phyloP scores from a whole-genome alignment of 2,329 filamentous ascomycete species.

The Penicillium polonicum region DNA sequence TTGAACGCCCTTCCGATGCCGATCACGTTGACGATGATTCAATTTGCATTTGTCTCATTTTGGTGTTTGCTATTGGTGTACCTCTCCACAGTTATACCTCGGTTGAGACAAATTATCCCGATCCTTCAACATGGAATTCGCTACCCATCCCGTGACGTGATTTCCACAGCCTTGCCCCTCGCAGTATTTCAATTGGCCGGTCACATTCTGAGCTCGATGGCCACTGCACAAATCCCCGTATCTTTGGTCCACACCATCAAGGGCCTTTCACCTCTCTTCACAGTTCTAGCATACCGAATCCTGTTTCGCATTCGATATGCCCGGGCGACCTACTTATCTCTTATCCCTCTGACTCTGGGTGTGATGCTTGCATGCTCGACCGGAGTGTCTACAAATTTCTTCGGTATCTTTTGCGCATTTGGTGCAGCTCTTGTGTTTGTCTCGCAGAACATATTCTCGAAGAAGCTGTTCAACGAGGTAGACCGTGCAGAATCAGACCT shows the following conservation, averaged over 20 bases:
- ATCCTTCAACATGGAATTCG: conserved; percentile 82
- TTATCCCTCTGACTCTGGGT: conserved; percentile 88
- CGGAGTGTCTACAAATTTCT: conserved; percentile 81
- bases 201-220: conserved; percentile 89
- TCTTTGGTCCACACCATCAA: conserved; percentile 98
- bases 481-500: conserved; percentile 77
- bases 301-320: conserved; percentile 89
- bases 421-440: conserved; percentile 92
- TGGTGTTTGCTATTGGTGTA: conserved; percentile 81
- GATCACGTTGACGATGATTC: conserved; percentile 84
- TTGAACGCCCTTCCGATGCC: conserved; percentile 87
- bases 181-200: conserved; percentile 91
- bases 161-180: conserved; percentile 83
- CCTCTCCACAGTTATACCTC: conserved; percentile 70
- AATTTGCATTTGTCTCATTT: conserved; percentile 88
- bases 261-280: conserved; percentile 91
- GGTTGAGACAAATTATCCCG: conserved; percentile 68
- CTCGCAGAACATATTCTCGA: conserved; percentile 97
- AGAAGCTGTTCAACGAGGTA: conserved; percentile 94
- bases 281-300: conserved; percentile 86
- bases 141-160: conserved; percentile 74
- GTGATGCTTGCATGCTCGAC: conserved; percentile 95
- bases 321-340: conserved; percentile 78
- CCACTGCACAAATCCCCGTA: conserved; percentile 91
- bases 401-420: conserved; percentile 87